Evolutionary conservation across 2,329 filamentous ascomycete genomes (phyloP).

Genomic region (Neospermospora avenae): DNA sequence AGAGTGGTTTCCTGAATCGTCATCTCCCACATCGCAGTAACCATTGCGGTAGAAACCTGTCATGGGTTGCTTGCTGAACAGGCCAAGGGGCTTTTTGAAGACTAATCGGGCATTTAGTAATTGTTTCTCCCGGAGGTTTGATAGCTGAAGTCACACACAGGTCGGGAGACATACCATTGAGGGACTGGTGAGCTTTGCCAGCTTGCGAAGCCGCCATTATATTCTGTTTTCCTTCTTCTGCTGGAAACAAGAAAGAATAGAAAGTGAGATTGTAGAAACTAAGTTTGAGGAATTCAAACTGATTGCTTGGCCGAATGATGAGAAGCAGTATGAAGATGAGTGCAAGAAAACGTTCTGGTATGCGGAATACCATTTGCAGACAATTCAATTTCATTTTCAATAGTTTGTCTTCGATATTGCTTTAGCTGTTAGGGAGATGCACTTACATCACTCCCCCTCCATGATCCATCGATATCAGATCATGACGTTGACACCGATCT

Average conservation of each 20-base stretch:
- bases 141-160: neutral
- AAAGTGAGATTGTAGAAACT: neutral
- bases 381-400: neutral
- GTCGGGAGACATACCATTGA: slow-evolving; percentile 12
- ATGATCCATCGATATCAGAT: neutral
- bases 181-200: slow-evolving; percentile 11
- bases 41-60: slow-evolving; percentile 61
- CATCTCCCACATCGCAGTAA: slow-evolving; percentile 52
- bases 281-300: neutral
- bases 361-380: neutral
- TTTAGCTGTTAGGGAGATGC: slow-evolving; percentile 7
- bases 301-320: too few species aligned
- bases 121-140: neutral
- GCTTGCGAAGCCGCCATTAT: slow-evolving; percentile 4
- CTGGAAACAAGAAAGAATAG: neutral
- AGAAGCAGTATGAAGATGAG: too few species aligned
- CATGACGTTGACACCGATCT: slow-evolving; percentile 2
- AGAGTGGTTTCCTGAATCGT: slow-evolving; percentile 57
- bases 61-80: slow-evolving; percentile 55
- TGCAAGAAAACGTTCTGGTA: too few species aligned
- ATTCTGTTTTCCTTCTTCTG: neutral
- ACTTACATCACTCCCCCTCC: neutral
- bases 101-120: slow-evolving; percentile 38
- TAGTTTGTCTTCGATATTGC: neutral
- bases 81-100: slow-evolving; percentile 54